A percentile compares a stretch with the other conserved stretches of the same genome.
These are phyloP conservation scores for Colletotrichum limetticola DNA, from an alignment of 2,329 filamentous ascomycete species.

Conservation along the genomic window DNA sequence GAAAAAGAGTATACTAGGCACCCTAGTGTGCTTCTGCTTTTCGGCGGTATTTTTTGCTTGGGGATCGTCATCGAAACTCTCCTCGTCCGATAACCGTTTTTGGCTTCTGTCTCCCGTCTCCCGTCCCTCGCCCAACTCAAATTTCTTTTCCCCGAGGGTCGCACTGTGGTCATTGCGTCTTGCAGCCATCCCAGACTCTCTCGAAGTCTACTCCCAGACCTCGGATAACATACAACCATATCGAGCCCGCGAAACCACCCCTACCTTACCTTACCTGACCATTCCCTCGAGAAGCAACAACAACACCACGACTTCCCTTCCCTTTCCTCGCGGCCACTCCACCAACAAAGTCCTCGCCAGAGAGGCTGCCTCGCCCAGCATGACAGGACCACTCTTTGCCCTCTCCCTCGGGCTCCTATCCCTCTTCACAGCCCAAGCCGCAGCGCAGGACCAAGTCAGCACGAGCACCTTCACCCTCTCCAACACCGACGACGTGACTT, in stretches of 20 bases:
- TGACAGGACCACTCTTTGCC: conserved; percentile 17
- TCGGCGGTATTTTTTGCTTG: neutral
- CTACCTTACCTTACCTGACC: neutral
- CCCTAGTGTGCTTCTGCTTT: neutral
- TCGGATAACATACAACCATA: conserved; percentile 13
- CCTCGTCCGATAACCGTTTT: conserved; percentile 22
- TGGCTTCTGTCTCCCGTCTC: conserved; percentile 12
- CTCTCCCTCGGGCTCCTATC: conserved; percentile 15
- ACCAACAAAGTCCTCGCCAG: conserved; percentile 3
- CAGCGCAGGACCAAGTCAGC: conserved; percentile 9
- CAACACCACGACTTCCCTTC: neutral
- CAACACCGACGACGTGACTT: conserved; percentile 32
- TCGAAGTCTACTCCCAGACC: neutral
- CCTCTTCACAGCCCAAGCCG: conserved; percentile 4
- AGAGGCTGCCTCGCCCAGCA: conserved; percentile 23
- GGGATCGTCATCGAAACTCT: conserved; percentile 22
- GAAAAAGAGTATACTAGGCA: neutral
- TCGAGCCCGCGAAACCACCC: neutral
- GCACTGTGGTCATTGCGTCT: conserved; percentile 15
- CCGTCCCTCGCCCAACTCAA: conserved; percentile 19
- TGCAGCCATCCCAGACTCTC: neutral
- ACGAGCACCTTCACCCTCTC: conserved; percentile 22
- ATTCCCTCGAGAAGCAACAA: too few relatives aligned
- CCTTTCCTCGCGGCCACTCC: neutral
- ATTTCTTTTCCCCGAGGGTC: neutral